Evolutionary conservation across 2,329 filamentous ascomycete genomes (phyloP), one percentile per base, ranked within the genome.

Genomic region (Zasmidium citrigriseum): DNA sequence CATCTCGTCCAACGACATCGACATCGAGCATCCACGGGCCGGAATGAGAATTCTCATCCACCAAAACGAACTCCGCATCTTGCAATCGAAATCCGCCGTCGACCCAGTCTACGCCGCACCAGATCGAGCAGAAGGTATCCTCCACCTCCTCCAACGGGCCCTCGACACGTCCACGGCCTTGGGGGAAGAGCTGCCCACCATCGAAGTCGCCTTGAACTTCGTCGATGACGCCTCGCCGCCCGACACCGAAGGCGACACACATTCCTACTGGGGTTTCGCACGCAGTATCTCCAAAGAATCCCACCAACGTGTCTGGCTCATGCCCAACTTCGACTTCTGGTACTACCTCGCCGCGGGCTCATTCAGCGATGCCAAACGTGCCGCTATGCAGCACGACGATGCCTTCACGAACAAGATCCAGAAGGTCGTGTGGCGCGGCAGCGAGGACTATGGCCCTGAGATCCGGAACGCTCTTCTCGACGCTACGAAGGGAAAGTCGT

Each of bases 311-410:
- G 64, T 72, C 2, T 82, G 80, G 80, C 68, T 82, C 14, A 81
- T 83, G 71, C 80, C 80, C 0, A 80, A 82, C 58, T 82, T 82
- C 60, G 78, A 77, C 23, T 80, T 78, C 68, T 82, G 77, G 76
- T 73, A 75, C 11, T 80, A 77, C 22, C 45, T 34, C 16, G 38
- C 44, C 22, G 46, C 49, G 21, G 61, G 63, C 2, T 52, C 61
- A 4, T 65, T 48, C 22, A 23, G 25, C 2, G 63, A 65, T 23
- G 78, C 58, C 2, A 58, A 63, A 2, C 29, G 54, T 9, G 52
- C 57, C 22, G 64, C 64, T 2, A 52, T 58, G 5, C 54, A 61
- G 18, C 55, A 59, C 16, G 64, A 68, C 24, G 46, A 48, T 11
- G 47, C 58, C 20, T 62, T 66, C 24, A 49, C 41, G 16, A 58